A percentile compares a stretch with the other conserved stretches of the same genome.
Evolutionary conservation across 805 yeast species (phyloP).

Genomic region (Wickerhamomyces alni): DNA sequence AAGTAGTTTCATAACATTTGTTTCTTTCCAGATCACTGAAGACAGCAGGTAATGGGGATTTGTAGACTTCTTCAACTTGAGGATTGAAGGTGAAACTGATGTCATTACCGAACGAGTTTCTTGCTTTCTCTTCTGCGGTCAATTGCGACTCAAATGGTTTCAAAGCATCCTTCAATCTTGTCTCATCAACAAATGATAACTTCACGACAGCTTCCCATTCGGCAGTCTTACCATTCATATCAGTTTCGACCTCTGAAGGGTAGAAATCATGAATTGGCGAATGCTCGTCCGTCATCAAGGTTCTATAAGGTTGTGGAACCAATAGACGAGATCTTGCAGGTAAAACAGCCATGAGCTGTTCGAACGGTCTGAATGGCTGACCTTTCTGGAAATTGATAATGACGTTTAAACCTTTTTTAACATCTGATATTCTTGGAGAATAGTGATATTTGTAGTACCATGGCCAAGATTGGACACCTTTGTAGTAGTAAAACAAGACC

Average conservation of each 20-base stretch:
- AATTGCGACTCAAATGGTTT: constrained; percentile 56
- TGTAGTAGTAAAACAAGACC: constrained; percentile 88
- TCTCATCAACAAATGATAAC: constrained; percentile 85
- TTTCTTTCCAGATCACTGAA: constrained; percentile 77
- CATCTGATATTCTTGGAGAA: constrained; percentile 90
- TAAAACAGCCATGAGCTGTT: constrained; percentile 94
- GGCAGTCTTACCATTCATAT: constrained; percentile 90
- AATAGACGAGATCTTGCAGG: constrained; percentile 85
- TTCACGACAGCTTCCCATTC: constrained; percentile 98
- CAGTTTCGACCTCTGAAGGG: constrained; percentile 82
- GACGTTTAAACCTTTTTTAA: constrained; percentile 63
- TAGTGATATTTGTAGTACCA: constrained; percentile 92
- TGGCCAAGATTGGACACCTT: constrained; percentile 91
- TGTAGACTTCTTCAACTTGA: constrained; percentile 58
- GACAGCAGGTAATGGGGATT: constrained; percentile 70
- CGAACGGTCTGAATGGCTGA: constrained; percentile 83
- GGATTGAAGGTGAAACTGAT: constrained; percentile 70
- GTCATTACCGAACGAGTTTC: constrained; percentile 74
- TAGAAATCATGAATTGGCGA: constrained; percentile 90
- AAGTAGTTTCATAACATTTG: constrained; percentile 64
- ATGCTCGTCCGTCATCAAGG: constrained; percentile 75
- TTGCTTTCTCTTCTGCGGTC: constrained; percentile 58
- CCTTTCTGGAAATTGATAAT: constrained; percentile 62
- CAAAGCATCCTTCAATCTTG: constrained; percentile 67
- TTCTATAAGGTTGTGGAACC: constrained; percentile 72